These are phyloP conservation scores for Strobilomyces confusus DNA, from an alignment of 768 basidiomycete species.

Conservation along the genomic window DNA sequence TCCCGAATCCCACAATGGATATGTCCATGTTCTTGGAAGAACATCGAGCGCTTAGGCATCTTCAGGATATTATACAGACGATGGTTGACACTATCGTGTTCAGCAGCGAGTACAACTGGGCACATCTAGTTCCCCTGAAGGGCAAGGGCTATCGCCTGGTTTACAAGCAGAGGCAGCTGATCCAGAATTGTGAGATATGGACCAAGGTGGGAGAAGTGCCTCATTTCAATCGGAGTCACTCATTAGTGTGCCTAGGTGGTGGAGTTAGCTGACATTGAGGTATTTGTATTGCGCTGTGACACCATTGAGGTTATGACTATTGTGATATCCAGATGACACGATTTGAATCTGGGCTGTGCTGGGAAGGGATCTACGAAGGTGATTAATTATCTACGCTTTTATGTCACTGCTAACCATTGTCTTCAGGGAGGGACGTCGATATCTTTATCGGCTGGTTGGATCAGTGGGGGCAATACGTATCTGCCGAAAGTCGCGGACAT, in stretches of 20 bases:
- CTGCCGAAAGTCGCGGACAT: constrained; percentile 27
- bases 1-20: neutral
- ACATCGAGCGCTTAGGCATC: constrained; percentile 17
- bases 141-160: constrained; percentile 22
- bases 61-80: constrained; percentile 31
- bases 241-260: constrained; percentile 21
- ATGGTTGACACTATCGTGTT: constrained; percentile 31
- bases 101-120: constrained; percentile 32
- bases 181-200: constrained; percentile 26
- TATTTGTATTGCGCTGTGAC: neutral
- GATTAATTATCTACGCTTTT: neutral
- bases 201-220: constrained; percentile 20
- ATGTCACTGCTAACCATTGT: neutral
- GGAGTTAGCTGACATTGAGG: constrained; percentile 31
- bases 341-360: constrained; percentile 14
- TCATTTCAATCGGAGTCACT: neutral
- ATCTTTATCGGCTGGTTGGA: constrained; percentile 27
- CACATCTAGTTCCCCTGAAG: constrained; percentile 30
- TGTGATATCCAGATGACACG: constrained; percentile 23
- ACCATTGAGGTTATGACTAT: neutral
- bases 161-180: constrained; percentile 22
- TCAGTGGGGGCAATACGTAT: constrained; percentile 20
- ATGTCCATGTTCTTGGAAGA: constrained; percentile 12
- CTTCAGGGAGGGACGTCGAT: constrained; percentile 27
- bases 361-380: constrained; percentile 32